These are phyloP conservation scores for Saccharomyces hybrid DNA, from an alignment of 1,139 yeast genomes.

Conservation along the genomic window DNA sequence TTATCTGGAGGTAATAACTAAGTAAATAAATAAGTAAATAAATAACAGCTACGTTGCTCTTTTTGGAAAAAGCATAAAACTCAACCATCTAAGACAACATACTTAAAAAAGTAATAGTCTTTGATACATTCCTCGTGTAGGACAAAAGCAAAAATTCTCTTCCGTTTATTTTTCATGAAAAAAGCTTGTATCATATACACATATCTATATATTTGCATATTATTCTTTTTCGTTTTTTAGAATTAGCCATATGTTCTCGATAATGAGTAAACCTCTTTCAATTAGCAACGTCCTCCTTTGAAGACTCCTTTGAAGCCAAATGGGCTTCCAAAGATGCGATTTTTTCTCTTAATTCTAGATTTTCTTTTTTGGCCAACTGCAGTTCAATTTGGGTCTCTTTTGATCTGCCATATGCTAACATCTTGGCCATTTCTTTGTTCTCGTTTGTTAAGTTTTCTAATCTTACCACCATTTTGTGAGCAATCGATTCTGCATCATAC, in stretches of 20 bases:
- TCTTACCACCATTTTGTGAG: constrained; percentile 66
- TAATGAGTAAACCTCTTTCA: background rate
- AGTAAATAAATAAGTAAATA: too few relatives aligned
- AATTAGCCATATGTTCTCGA: background rate
- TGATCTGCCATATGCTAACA: constrained; percentile 64
- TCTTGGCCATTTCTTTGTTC: constrained; percentile 59
- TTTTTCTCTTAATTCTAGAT: constrained; percentile 36
- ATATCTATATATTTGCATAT: background rate
- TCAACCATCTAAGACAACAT: background rate
- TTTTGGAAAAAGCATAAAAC: too few relatives aligned
- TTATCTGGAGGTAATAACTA: too few relatives aligned
- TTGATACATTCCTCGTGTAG: background rate
- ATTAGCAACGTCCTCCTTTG: background rate
- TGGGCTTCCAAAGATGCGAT: constrained; percentile 16
- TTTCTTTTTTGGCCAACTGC: constrained; percentile 50
- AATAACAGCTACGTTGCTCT: background rate
- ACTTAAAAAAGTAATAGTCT: background rate
- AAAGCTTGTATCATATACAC: background rate
- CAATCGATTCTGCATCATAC: constrained; percentile 66
- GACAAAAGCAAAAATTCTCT: background rate
- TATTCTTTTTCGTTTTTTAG: background rate
- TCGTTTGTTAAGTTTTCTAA: constrained; percentile 57
- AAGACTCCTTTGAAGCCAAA: background rate
- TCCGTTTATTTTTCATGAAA: background rate
- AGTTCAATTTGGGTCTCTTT: constrained; percentile 65